Percentiles rank a stretch among this genome's conserved stretches.
phyloP scores from a whole-genome alignment of 2,329 filamentous ascomycete species.

The Colletotrichum plurivorum region DNA sequence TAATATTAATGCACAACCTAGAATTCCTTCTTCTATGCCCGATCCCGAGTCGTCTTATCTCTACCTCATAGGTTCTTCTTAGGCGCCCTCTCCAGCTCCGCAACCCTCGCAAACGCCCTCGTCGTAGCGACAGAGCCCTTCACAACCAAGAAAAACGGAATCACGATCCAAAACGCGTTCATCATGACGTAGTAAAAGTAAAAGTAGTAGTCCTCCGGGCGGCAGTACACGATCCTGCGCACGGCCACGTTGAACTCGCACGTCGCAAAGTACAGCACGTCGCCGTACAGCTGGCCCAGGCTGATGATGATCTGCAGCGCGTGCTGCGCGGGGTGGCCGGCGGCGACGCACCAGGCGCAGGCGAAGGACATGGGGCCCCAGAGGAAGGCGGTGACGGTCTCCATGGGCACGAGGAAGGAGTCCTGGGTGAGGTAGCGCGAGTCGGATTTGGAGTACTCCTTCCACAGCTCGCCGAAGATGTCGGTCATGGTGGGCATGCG shows the following conservation, averaged over 20 bases:
- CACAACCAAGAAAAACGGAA: conserved; percentile 55
- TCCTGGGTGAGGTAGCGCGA: conserved; percentile 69
- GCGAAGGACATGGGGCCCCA: conserved; percentile 69
- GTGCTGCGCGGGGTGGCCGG: conserved; percentile 61
- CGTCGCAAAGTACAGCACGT: conserved; percentile 66
- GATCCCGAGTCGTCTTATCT: not conserved
- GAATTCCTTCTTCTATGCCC: too few relatives aligned
- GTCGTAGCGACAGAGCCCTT: conserved; percentile 46
- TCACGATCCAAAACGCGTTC: conserved; percentile 68
- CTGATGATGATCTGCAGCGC: conserved; percentile 63
- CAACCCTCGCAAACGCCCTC: conserved; percentile 47
- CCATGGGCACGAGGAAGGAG: conserved; percentile 69
- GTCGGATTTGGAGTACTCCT: conserved; percentile 70
- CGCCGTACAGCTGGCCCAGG: conserved; percentile 66
- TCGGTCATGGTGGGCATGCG: conserved; percentile 56
- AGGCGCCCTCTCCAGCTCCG: conserved; percentile 36
- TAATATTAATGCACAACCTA: too few relatives aligned
- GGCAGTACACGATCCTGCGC: conserved; percentile 59
- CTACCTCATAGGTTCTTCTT: conserved; percentile 22
- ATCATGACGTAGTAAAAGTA: conserved; percentile 67
- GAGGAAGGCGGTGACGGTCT: conserved; percentile 64
- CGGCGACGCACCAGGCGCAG: conserved; percentile 60
- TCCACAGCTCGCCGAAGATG: conserved; percentile 69
- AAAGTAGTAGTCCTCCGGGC: conserved; percentile 67
- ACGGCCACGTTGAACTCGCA: conserved; percentile 58